Evolutionary conservation across 179 eudicot genomes (phyloP), one percentile per base, ranked within the genome.

Genomic region (Silene coronaria): DNA sequence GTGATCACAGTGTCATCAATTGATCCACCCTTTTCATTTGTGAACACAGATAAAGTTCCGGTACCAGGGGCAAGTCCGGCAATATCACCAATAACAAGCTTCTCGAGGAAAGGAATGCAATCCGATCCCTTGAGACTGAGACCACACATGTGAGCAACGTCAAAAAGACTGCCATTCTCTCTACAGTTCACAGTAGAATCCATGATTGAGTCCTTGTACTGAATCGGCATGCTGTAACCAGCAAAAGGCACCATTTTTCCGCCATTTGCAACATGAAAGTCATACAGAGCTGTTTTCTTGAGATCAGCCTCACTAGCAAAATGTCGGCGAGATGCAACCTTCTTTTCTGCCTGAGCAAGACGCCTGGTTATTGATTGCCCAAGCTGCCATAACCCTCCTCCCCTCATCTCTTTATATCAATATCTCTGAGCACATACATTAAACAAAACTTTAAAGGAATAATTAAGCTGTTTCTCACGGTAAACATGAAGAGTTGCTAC

Each of bases 221-320:
- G 99, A 75, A 95, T 95, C 58, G 99, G 97, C 97, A 95, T 92
- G 83, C 96, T 88, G 92, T 97, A 92, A 42, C 99, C 97, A 30
- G 97, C 97, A 88, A 95, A 95, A 17, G 99, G 99, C 16, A 95
- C 99, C 96, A 92, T 95, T 80, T 95, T 95, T 36, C 89, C 99
- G 28, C 96, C 96, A 83, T 95, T 36, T 28, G 86, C 87, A 24
- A 90, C 96, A 77, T 95, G 97, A 83, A 95, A 95, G 76, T 95
- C 96, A 73, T 86, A 87, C 21, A 92, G 87, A 67, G 66, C 97
- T 1, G 99, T 95, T 84, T 92, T 87, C 84, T 92, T 95, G 22
- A 90, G 93, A 46, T 92, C 96, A n/a, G 89, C 88, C 60, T 92
- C 97, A 24, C 90, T 75, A 55, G 97, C 82, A 75, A 87, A 92